Base-by-base conservation (phyloP, 2,329 filamentous ascomycete genomes). In the Zasmidium angulare region DNA sequence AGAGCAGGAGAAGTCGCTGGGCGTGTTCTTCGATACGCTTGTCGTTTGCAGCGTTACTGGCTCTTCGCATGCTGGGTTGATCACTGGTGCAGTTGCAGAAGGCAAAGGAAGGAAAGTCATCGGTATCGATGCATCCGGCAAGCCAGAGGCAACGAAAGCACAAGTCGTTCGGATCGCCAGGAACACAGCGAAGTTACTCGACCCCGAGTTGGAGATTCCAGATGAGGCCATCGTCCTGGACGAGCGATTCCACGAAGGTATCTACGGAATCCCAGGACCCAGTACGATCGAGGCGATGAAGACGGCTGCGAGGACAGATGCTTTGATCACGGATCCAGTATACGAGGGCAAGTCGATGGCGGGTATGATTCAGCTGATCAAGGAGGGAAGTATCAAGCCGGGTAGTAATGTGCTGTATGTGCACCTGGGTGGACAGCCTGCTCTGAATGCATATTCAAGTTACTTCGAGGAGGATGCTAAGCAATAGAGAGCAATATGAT, bases 341-440 rank as follows among this genome's bases (percentile, higher is more conserved):
- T 91, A 91, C 68, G 88, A 90, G 75, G 89, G 89, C 1, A 91
- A 91, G 82, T 89, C 85, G 66, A 75, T 91, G 72, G 87, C 87
- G 2, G 88, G 88, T 0, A 82, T 90, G 86, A 84, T 90, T 65
- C 86, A 87, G 70, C 75, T 90, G 77, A 84, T 89, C 19, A 81
- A 77, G 63, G 84, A 81, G 53, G 86, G 83, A 0, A 84, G 87
- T 71, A 85, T 90, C 59, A 73, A 75, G 2, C 81, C 81, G 0
- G 85, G 84, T n/a, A 71, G 68, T 36, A 89, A 88, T 67, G 84
- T 90, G 29, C 69, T 91, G 59, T 91, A 89, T 73, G 87, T 87
- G 1, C 88, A 91, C 74, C 72, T 90, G 22, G 88, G 88, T 11
- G 88, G 88, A 0, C 87, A 89, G 75, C 71, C 89, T 69, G 88